Evolutionary conservation across 2,329 filamentous ascomycete genomes (phyloP), one percentile per base, ranked within the genome.

Genomic region (Dactylellina sp.): DNA sequence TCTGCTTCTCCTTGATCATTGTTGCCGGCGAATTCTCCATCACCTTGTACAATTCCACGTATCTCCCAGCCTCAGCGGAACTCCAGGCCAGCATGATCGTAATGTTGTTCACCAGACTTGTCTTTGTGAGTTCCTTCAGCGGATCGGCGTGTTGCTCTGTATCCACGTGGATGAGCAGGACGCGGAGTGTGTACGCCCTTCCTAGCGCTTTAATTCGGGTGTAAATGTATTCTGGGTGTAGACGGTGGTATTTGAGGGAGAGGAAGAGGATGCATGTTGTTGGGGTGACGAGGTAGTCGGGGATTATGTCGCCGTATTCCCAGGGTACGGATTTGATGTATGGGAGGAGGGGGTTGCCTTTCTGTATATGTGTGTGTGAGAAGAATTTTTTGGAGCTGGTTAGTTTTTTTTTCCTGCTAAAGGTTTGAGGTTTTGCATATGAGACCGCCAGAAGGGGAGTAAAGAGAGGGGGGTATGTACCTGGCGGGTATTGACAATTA

Each of bases 211-310:
- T 89, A 77, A 99, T 96, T 66, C 95, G 90, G 22, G 90, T 93
- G 83, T 98, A 98, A 79, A 99, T 92, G 83, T 99, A 99, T 82
- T 99, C 95, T 0, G 95, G 95, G 80, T 99, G 95, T 59, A 99
- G 86, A 46, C 94, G 92, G 81, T 99, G 95, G 81, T 99, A 99
- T 81, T 98, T 99, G 62, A 99, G 86, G 52, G 92, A 96, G 44
- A 99, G 84, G 80, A 98, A 99, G 3, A 99, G 85, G 0, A 92
- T 93, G 79, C 94, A 97, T 5, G 93, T 96, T 0, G 93, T 96
- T 44, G 87, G 80, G 0, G 95, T 94, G 52, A 98, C 84, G 7
- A 94, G 90, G 81, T 96, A 99, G 82, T 99, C 95, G 32, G 94
- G 92, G 0, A 91, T 89, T n/a, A 97, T 97, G 79, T 98, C 94